phyloP scores from a whole-genome alignment of 345 rosid species.

The Sisymbrium altissimum region DNA sequence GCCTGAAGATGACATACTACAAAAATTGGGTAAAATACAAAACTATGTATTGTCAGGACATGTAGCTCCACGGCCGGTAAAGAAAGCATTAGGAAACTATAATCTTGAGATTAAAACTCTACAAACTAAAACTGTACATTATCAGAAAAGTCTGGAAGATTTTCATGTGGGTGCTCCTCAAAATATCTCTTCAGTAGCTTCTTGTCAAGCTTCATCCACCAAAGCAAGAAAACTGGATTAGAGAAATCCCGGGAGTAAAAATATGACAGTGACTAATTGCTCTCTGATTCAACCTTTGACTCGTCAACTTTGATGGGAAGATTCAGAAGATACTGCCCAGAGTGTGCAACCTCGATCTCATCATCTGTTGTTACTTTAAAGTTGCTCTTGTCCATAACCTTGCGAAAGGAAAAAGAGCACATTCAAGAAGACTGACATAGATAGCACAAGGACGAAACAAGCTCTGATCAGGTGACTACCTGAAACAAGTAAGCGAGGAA shows the following conservation, averaged over 20 bases:
- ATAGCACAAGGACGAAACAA: background rate
- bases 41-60: background rate
- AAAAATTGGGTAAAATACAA: background rate
- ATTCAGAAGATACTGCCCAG: conserved; percentile 87
- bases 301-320: conserved; percentile 92
- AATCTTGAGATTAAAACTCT: background rate
- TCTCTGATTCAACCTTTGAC: conserved; percentile 56
- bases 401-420: background rate
- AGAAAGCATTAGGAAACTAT: background rate
- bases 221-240: conserved; percentile 16
- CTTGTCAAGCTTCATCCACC: conserved; percentile 73
- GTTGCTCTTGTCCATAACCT: conserved; percentile 97
- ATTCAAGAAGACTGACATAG: background rate
- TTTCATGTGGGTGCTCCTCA: conserved; percentile 59
- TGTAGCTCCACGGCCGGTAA: background rate
- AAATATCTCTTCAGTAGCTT: conserved; percentile 68
- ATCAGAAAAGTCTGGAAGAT: conserved; percentile 78
- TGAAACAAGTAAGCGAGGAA: conserved; percentile 80
- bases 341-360: conserved; percentile 82
- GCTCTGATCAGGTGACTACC: conserved; percentile 36
- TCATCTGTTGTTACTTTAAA: conserved; percentile 75
- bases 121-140: conserved; percentile 48
- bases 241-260: background rate
- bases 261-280: background rate
- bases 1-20: conserved; percentile 87